Evolutionary conservation across 176 grass and related monocot genomes (phyloP).

Genomic region (Aegilops tauschii): DNA sequence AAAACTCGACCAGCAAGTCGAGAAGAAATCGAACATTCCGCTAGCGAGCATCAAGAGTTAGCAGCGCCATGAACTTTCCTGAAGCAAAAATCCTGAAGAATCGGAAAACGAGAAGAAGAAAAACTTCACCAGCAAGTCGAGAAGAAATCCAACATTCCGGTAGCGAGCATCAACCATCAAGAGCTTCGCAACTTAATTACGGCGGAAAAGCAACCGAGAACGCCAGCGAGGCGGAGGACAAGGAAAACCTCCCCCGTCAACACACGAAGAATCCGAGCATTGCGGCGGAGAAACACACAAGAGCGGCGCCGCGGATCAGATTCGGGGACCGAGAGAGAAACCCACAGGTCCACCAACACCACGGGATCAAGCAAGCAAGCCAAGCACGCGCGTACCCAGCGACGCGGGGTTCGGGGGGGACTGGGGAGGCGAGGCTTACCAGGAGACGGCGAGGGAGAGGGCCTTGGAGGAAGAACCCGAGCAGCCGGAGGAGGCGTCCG

Average conservation of each 20-base stretch:
- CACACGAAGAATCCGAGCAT: not conserved
- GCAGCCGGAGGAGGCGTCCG: not conserved
- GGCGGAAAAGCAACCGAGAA: not conserved
- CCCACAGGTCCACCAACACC: not conserved
- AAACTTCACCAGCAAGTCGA: not conserved
- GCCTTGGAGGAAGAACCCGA: not conserved
- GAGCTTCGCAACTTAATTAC: not conserved
- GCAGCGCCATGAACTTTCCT: not conserved
- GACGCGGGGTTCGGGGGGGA: not conserved
- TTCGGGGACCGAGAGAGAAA: not conserved
- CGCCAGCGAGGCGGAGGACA: not conserved
- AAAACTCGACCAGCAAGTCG: not conserved
- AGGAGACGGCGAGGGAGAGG: not conserved
- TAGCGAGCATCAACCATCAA: not conserved
- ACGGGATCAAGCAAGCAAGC: not conserved
- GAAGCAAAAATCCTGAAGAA: not conserved
- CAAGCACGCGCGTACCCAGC: not conserved
- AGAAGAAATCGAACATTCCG: not conserved
- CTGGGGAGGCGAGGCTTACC: not conserved
- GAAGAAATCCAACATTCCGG: not conserved
- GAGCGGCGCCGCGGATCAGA: constrained; percentile 1
- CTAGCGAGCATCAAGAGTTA: no score
- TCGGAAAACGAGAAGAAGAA: not conserved
- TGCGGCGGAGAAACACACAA: not conserved
- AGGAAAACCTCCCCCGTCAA: not conserved